These are phyloP conservation scores for Irpex lacteus DNA, from an alignment of 1,284 basidiomycete genomes.

Conservation along the genomic window DNA sequence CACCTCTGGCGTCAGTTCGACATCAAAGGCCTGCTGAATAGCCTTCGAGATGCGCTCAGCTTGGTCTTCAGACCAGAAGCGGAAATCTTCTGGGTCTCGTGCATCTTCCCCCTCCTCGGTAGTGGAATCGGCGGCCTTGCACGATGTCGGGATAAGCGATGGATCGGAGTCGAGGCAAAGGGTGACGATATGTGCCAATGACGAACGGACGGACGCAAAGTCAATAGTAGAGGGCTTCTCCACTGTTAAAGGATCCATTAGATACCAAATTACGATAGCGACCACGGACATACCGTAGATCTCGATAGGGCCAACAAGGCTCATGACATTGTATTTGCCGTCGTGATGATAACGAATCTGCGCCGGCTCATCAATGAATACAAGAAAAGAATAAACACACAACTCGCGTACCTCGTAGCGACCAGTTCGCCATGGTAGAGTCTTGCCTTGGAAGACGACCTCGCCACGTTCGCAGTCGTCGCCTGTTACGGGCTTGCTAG, in stretches of 20 bases:
- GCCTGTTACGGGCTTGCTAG: conserved; percentile 25
- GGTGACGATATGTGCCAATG: conserved; percentile 75
- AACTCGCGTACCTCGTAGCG: conserved; percentile 74
- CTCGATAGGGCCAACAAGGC: conserved; percentile 79
- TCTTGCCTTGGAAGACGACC: conserved; percentile 76
- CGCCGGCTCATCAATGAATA: neutral
- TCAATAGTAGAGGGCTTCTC: conserved; percentile 61
- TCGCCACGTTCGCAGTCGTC: conserved; percentile 57
- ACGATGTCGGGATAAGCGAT: conserved; percentile 76
- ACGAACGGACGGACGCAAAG: conserved; percentile 62
- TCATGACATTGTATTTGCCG: conserved; percentile 96
- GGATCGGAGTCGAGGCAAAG: conserved; percentile 87
- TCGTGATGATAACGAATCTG: conserved; percentile 87
- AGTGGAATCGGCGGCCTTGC: conserved; percentile 32
- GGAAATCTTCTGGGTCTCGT: conserved; percentile 88
- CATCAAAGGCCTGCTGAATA: conserved; percentile 78
- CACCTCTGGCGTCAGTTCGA: conserved; percentile 89
- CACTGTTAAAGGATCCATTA: conserved; percentile 43
- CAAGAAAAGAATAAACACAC: neutral
- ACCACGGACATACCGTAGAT: conserved; percentile 67
- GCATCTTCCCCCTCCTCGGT: conserved; percentile 31
- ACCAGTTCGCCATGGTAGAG: conserved; percentile 85
- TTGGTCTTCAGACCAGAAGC: conserved; percentile 88
- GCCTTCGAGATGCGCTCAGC: conserved; percentile 83
- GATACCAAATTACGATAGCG: neutral